Evolutionary conservation across 768 basidiomycete genomes (phyloP).

Genomic region (Arthromyces matolae): DNA sequence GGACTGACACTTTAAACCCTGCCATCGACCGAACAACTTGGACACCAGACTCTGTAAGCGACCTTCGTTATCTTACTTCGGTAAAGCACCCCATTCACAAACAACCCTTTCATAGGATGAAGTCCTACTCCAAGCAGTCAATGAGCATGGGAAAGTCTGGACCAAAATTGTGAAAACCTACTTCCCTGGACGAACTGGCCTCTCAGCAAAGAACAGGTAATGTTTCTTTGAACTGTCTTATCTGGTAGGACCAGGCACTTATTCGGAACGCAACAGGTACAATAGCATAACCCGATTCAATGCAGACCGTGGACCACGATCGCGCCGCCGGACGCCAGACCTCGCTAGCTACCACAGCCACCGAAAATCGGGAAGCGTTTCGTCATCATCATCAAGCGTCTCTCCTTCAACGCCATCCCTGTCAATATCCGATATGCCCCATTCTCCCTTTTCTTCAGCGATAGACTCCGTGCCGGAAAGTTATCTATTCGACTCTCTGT

Average conservation of each 20-base stretch:
- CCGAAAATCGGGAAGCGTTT: constrained; percentile 35
- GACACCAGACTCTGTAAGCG: constrained; percentile 48
- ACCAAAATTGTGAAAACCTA: constrained; percentile 60
- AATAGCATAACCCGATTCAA: constrained; percentile 51
- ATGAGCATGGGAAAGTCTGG: constrained; percentile 57
- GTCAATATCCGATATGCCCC: constrained; percentile 21
- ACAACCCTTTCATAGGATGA: constrained; percentile 39
- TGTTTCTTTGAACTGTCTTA: constrained; percentile 7
- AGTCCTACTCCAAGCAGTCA: constrained; percentile 49
- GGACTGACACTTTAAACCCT: constrained; percentile 60
- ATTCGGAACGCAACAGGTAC: constrained; percentile 31
- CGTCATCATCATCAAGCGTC: constrained; percentile 36
- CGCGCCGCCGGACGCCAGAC: constrained; percentile 36
- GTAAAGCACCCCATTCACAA: too few relatives aligned
- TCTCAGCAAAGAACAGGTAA: constrained; percentile 60
- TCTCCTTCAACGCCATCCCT: constrained; percentile 36
- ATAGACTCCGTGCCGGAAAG: constrained; percentile 20
- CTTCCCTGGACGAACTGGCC: constrained; percentile 56
- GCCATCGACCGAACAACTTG: constrained; percentile 59
- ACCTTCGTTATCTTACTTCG: background rate
- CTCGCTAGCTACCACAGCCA: constrained; percentile 25
- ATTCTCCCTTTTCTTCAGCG: constrained; percentile 20
- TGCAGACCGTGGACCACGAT: constrained; percentile 33
- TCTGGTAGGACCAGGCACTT: background rate
- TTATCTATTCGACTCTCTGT: constrained; percentile 21